These are phyloP conservation scores for Exophiala oligosperma DNA, from an alignment of 2,329 filamentous ascomycete species.

Conservation along the genomic window DNA sequence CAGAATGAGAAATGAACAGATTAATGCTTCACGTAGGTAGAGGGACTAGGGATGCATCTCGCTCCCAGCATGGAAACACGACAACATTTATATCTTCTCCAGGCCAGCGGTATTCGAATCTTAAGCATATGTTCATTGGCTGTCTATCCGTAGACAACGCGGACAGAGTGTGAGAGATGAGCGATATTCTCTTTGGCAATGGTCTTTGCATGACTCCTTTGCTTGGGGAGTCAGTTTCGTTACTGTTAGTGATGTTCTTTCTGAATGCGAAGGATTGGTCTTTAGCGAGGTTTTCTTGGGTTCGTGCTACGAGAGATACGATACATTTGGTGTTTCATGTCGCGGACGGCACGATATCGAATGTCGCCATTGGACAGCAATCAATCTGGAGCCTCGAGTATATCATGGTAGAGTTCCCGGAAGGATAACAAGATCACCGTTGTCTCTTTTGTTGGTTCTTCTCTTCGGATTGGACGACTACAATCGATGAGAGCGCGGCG, in stretches of 20 bases:
- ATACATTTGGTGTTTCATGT: conserved; percentile 15
- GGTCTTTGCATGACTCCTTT: background rate
- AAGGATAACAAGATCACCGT: background rate
- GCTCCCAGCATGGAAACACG: background rate
- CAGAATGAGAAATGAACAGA: conserved; percentile 10
- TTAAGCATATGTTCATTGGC: background rate
- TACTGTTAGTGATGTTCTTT: conserved; percentile 16
- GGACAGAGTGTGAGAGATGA: background rate
- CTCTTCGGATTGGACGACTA: conserved; percentile 1
- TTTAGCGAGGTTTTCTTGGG: background rate
- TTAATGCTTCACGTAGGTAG: background rate
- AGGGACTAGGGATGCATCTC: conserved; percentile 4
- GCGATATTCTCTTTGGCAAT: background rate
- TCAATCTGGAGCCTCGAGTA: conserved; percentile 10
- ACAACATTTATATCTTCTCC: background rate
- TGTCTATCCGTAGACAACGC: background rate
- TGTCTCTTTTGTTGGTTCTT: conserved; percentile 3
- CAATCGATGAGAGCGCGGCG: too few species aligned
- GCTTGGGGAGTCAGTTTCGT: conserved; percentile 5
- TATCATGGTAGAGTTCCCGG: background rate
- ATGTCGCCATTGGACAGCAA: conserved; percentile 5
- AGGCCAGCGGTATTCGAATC: background rate
- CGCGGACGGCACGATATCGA: background rate
- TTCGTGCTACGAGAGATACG: conserved; percentile 1
- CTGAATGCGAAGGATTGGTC: conserved; percentile 20